Evolutionary conservation across 495 filamentous ascomycete genomes (phyloP), one percentile per base, ranked within the genome.

Genomic region (Hypomontagnella submonticulosa): DNA sequence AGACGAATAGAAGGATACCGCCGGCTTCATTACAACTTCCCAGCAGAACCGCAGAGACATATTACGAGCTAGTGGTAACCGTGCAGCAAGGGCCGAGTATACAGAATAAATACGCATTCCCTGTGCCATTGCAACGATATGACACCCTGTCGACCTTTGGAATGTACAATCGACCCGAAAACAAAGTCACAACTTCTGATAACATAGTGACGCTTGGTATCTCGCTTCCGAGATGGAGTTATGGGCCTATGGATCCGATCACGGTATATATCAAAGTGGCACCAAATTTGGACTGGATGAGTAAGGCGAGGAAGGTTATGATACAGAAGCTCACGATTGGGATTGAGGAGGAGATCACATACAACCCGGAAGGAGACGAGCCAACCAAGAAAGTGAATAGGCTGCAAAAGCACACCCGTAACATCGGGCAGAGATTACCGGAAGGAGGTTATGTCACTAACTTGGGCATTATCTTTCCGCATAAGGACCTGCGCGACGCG

Each of bases 311-410:
- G 69, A 92, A 90, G 73, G 94, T 99, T 47, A 95, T 93, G 51
- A 96, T 99, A 74, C 88, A 90, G 70, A 93, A 93, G 75, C 93
- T 99, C 54, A 96, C 92, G 12, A 89, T 97, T 34, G 88, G 86
- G 10, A 97, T 99, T 68, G 95, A 98, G 68, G 95, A 99, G 75
- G 93, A 97, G 74, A 96, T 98, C 49, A 92, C 92, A 16, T 99
- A 91, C 78, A 98, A 99, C 67, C 95, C 95, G 36, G 93, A 98
- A 71, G 95, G 95, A n/a, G 95, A 98, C 68, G 95, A 98, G 74
- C 93, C 93, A 43, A 92, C 89, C 23, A 90, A 90, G 66, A 98
- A 96, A 73, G 80, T 92, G 73, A 98, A 95, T 74, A 88, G 87
- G 18, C 77, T 99, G 66, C 88, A 90, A 18, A 93, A 91, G 70